phyloP scores from a whole-genome alignment of 805 yeast species.

The Komagataella ulmi region DNA sequence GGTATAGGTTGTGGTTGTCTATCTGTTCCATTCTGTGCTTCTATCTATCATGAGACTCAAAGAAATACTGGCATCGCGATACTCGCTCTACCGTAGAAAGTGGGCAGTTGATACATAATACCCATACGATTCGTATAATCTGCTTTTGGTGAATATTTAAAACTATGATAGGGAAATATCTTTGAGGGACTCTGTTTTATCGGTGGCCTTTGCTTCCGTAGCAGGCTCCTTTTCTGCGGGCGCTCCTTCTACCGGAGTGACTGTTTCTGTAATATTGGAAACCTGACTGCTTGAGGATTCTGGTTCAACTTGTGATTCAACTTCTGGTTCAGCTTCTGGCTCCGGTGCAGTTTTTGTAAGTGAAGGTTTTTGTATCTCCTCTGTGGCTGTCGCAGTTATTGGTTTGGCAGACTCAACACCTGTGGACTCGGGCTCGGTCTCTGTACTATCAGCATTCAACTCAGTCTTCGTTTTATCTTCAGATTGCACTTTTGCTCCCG shows the following conservation, averaged over 20 bases:
- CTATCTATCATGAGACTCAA: background rate
- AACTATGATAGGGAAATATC: background rate
- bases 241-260: background rate
- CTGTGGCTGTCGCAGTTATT: slow-evolving; percentile 3
- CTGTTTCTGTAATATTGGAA: background rate
- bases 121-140: background rate
- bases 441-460: background rate
- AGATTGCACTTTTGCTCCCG: slow-evolving; percentile 3
- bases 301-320: slow-evolving; percentile 1
- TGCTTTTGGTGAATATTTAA: background rate
- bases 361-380: background rate
- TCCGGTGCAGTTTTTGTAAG: background rate
- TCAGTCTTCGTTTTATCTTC: slow-evolving; percentile 1
- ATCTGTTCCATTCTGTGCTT: background rate
- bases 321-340: background rate
- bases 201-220: background rate
- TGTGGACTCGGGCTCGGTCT: background rate
- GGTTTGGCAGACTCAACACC: background rate
- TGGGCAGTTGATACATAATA: background rate
- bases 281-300: background rate
- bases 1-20: background rate
- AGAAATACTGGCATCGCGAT: background rate
- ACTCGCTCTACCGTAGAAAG: background rate
- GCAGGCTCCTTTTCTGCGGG: background rate
- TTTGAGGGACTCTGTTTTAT: background rate